phyloP scores from a whole-genome alignment of 108 stramenopile genomes.

The Poteriospumella lacustris region DNA sequence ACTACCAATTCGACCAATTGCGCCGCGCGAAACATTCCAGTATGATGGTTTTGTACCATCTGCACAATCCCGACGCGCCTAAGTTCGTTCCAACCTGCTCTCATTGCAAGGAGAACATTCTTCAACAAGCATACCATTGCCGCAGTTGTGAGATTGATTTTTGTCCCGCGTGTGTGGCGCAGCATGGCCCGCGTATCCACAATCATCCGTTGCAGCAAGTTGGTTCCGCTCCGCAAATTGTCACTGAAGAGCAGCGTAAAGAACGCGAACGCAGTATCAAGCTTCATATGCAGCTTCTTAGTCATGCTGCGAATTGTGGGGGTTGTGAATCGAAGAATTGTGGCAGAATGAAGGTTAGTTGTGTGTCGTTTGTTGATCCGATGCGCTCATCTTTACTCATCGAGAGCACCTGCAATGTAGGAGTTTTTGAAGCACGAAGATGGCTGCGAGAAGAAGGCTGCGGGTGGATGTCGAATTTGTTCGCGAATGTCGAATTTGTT shows the following conservation, averaged over 20 bases:
- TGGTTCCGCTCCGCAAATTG: not conserved
- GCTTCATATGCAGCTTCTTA: constrained; percentile 89
- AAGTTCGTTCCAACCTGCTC: constrained; percentile 69
- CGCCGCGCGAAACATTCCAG: constrained; percentile 94
- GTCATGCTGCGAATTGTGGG: constrained; percentile 82
- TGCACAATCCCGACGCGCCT: constrained; percentile 89
- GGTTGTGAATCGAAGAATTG: constrained; percentile 90
- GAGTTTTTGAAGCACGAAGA: constrained; percentile 35
- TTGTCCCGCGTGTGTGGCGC: not conserved
- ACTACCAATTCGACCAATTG: constrained; percentile 96
- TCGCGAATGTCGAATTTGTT: constrained; percentile 96
- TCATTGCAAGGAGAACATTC: constrained; percentile 60
- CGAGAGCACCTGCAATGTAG: not conserved
- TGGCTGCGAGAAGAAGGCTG: constrained; percentile 60
- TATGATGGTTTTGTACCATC: constrained; percentile 98
- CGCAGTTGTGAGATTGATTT: not conserved
- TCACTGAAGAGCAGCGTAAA: constrained; percentile 78
- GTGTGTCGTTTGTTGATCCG: not conserved
- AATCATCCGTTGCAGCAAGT: not conserved
- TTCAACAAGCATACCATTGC: constrained; percentile 27
- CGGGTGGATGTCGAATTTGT: constrained; percentile 88
- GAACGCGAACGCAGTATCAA: constrained; percentile 81
- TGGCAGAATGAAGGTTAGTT: constrained; percentile 86
- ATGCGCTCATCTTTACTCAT: not conserved
- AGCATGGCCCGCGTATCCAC: not conserved